Evolutionary conservation across 495 filamentous ascomycete species (phyloP).

Genomic region (Pseudevernia furfuracea): DNA sequence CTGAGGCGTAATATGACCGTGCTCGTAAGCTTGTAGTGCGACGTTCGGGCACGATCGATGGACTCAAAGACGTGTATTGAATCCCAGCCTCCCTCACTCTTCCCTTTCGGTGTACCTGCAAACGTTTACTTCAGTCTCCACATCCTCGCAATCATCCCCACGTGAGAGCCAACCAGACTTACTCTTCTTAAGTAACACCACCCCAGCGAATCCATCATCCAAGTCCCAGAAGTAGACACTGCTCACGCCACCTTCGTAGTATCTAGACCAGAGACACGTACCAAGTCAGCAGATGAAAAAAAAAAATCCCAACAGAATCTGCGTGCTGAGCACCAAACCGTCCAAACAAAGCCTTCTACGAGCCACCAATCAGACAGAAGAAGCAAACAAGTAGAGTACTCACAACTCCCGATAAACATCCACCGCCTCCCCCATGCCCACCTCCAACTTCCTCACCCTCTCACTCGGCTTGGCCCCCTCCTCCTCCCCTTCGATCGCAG

Average conservation of each 20-base stretch:
- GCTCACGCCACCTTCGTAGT: conserved; percentile 93
- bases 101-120: conserved; percentile 55
- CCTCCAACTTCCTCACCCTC: conserved; percentile 84
- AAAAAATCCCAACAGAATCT: not conserved
- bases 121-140: conserved; percentile 29
- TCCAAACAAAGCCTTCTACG: not conserved
- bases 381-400: conserved; percentile 25
- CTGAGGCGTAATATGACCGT: conserved; percentile 90
- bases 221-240: conserved; percentile 98
- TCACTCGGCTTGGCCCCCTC: conserved; percentile 74
- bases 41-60: conserved; percentile 77
- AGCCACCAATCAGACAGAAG: not conserved
- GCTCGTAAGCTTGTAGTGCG: conserved; percentile 95
- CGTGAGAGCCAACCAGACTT: conserved; percentile 24
- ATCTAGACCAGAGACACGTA: conserved; percentile 34
- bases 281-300: not conserved
- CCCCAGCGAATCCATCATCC: conserved; percentile 96
- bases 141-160: not conserved
- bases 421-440: conserved; percentile 89
- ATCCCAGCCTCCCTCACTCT: conserved; percentile 84
- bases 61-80: conserved; percentile 98
- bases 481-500: conserved; percentile 54
- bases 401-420: conserved; percentile 89
- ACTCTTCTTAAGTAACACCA: conserved; percentile 93
- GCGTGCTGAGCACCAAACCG: not conserved